These are phyloP conservation scores for Piloderma croceum DNA, from an alignment of 768 basidiomycete species.

Conservation along the genomic window DNA sequence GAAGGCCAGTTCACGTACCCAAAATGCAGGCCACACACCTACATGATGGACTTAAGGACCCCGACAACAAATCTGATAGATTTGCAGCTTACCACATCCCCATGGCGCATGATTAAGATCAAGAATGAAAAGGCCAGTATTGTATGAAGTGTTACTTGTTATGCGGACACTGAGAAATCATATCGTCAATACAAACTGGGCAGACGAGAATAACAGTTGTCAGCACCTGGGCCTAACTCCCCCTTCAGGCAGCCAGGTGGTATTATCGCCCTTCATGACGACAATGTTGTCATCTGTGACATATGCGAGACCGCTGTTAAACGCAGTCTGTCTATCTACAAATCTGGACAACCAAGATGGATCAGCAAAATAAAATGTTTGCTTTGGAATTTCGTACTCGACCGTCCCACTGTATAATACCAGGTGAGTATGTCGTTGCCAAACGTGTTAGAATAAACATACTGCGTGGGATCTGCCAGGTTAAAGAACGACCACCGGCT, in stretches of 20 bases:
- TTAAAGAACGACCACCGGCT: too few relatives aligned
- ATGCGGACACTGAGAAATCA: constrained; percentile 88
- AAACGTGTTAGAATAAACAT: too few relatives aligned
- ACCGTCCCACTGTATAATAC: constrained; percentile 57
- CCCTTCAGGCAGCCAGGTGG: constrained; percentile 47
- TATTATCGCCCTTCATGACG: constrained; percentile 75
- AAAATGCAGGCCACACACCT: constrained; percentile 85
- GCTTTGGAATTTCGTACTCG: constrained; percentile 38
- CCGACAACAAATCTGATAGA: too few relatives aligned
- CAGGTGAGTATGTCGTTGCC: constrained; percentile 7
- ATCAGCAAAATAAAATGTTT: constrained; percentile 10
- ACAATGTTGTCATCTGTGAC: constrained; percentile 53
- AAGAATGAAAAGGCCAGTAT: constrained; percentile 77
- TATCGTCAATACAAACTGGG: too few relatives aligned
- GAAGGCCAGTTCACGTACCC: too few relatives aligned
- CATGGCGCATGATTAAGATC: constrained; percentile 82
- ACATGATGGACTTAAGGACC: too few relatives aligned
- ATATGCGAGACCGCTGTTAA: constrained; percentile 49
- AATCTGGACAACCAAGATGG: constrained; percentile 39
- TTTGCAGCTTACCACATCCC: constrained; percentile 76
- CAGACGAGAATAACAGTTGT: too few relatives aligned
- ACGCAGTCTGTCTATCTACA: constrained; percentile 50
- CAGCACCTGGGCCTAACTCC: constrained; percentile 56
- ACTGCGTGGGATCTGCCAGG: constrained; percentile 65
- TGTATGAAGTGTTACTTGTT: constrained; percentile 56